Evolutionary conservation across 129 eudicot genomes (phyloP).

Genomic region (Saussurea involucrata): DNA sequence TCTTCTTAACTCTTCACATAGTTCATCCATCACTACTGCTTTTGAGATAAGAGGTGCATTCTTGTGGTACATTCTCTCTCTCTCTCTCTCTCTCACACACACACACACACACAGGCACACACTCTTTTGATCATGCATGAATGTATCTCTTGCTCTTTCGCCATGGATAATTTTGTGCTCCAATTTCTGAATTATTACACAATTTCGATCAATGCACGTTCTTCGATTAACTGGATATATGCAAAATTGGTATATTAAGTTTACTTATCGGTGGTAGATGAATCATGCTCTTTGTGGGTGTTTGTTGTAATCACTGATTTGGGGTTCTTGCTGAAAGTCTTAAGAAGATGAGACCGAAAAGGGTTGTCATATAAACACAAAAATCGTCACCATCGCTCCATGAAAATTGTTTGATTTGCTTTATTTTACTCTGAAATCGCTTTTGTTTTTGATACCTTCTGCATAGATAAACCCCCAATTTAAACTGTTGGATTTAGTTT

Average conservation of each 20-base stretch:
- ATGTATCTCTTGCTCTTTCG: neutral
- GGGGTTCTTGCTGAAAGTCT: neutral
- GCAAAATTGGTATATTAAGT: neutral
- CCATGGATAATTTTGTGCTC: neutral
- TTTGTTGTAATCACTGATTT: constrained; percentile 1
- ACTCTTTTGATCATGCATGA: neutral
- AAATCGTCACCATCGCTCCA: neutral
- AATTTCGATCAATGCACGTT: neutral
- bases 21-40: constrained; percentile 3
- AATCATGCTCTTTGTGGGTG: neutral
- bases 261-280: neutral
- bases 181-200: neutral
- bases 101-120: neutral
- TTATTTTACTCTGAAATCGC: neutral
- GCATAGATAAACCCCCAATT: constrained; percentile 10
- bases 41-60: neutral
- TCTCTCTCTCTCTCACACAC: constrained; percentile 2
- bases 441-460: neutral
- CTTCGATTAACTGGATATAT: neutral
- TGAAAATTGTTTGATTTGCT: constrained; percentile 4
- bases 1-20: neutral
- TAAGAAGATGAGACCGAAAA: neutral
- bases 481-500: neutral
- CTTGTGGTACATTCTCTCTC: neutral
- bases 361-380: neutral